A percentile compares a stretch with the other conserved stretches of the same genome.
Conservation (phyloP, 2,329 filamentous ascomycete species). For the Fusarium solani-melongenae region DNA sequence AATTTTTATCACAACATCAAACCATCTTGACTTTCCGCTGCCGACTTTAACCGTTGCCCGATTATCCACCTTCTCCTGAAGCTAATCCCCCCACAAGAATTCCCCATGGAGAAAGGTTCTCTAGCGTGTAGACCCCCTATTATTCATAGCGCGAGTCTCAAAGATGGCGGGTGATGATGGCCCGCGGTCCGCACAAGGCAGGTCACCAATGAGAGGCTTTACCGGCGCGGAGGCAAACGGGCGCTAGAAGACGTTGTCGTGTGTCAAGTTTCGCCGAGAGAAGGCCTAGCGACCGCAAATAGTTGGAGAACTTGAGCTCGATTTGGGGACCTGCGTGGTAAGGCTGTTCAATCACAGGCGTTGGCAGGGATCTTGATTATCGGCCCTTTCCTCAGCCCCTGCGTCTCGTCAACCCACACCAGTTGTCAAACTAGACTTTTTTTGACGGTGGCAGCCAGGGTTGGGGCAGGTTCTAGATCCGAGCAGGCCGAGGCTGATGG, state of each 20-base stretch:
- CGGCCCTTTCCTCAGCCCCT: constrained; percentile 5
- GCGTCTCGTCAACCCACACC: neutral
- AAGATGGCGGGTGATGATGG: neutral
- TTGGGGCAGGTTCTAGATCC: neutral
- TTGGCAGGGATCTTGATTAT: neutral
- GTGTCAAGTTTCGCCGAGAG: constrained; percentile 11
- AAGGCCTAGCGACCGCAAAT: constrained; percentile 11
- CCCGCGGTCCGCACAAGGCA: neutral
- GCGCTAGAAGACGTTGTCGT: constrained; percentile 4
- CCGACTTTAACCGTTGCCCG: constrained; percentile 1
- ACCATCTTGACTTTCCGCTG: neutral
- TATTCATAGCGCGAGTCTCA: neutral
- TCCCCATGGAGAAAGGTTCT: constrained; percentile 9
- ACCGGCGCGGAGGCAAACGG: neutral
- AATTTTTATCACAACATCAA: neutral
- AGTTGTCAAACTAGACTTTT: neutral
- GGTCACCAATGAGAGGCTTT: neutral
- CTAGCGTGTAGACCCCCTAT: neutral
- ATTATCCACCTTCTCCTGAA: neutral
- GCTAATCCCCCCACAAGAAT: neutral
- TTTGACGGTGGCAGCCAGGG: neutral
- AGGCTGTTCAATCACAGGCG: neutral
- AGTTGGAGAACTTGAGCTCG: neutral
- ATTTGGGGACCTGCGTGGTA: neutral
- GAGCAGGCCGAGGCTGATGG: neutral